Percentiles rank a stretch among this genome's conserved stretches.
phyloP scores from a whole-genome alignment of 345 rosid species.

The Salix viminalis region DNA sequence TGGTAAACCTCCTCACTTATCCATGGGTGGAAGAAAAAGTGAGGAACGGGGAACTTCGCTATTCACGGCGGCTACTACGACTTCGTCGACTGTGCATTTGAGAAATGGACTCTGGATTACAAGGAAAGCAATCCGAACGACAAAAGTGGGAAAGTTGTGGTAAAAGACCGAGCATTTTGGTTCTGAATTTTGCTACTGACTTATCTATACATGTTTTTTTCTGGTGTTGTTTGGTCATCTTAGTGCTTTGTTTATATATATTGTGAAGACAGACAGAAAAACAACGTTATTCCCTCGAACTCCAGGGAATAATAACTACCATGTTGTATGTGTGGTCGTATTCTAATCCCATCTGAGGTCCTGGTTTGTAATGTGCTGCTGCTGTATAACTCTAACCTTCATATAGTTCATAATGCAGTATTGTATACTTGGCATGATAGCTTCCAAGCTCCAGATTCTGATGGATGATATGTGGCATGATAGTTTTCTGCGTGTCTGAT shows the following conservation, averaged over 20 bases:
- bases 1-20: conserved; percentile 69
- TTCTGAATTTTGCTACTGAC: conserved; percentile 23
- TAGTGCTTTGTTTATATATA: too few species aligned
- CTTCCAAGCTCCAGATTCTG: too few species aligned
- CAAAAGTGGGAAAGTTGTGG: conserved; percentile 33
- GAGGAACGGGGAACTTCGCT: conserved; percentile 49
- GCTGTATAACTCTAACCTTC: too few species aligned
- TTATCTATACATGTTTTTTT: background rate
- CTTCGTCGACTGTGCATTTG: conserved; percentile 73
- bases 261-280: too few species aligned
- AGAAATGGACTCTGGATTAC: conserved; percentile 94
- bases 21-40: conserved; percentile 95
- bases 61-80: conserved; percentile 92
- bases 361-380: background rate
- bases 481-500: too few species aligned
- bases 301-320: too few species aligned
- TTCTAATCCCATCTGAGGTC: too few species aligned
- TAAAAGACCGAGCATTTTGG: conserved; percentile 63
- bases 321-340: too few species aligned
- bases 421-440: background rate
- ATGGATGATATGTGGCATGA: too few species aligned
- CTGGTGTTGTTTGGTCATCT: background rate
- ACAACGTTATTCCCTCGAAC: too few species aligned
- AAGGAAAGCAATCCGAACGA: conserved; percentile 35
- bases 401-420: too few species aligned